Evolutionary conservation across 768 basidiomycete species (phyloP).

Genomic region (Russula compacta): DNA sequence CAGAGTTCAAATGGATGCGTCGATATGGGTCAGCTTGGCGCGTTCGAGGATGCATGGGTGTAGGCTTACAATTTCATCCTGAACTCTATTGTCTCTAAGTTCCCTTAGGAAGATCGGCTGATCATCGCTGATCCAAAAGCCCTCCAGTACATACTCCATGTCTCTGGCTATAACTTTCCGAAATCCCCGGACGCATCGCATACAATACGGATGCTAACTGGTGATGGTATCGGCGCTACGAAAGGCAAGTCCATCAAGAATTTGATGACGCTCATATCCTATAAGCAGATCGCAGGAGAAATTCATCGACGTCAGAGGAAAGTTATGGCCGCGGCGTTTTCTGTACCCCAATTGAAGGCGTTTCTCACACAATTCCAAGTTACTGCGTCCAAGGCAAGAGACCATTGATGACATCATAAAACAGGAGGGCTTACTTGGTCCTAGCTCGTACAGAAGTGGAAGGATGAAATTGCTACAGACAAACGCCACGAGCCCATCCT

Average conservation of each 20-base stretch:
- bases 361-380: conserved; percentile 25
- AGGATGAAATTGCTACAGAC: conserved; percentile 20
- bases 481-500: conserved; percentile 11
- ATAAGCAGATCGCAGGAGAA: conserved; percentile 2
- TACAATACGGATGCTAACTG: conserved; percentile 20
- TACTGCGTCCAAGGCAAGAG: conserved; percentile 13
- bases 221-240: conserved; percentile 20
- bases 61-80: not conserved
- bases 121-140: conserved; percentile 26
- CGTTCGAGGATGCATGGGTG: conserved; percentile 18
- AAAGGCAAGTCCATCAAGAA: conserved; percentile 15
- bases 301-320: conserved; percentile 27
- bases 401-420: not conserved
- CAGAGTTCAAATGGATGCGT: conserved; percentile 21
- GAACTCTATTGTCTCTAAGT: not conserved
- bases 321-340: conserved; percentile 26
- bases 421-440: not conserved
- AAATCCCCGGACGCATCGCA: conserved; percentile 18
- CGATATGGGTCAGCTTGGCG: conserved; percentile 24
- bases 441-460: conserved; percentile 23
- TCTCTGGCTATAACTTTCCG: conserved; percentile 25
- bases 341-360: conserved; percentile 21
- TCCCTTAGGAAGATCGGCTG: conserved; percentile 24
- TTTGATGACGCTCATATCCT: not conserved
- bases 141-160: conserved; percentile 25